These are phyloP conservation scores for Pleurotus sapidus DNA, from an alignment of 768 basidiomycete species.

Conservation along the genomic window DNA sequence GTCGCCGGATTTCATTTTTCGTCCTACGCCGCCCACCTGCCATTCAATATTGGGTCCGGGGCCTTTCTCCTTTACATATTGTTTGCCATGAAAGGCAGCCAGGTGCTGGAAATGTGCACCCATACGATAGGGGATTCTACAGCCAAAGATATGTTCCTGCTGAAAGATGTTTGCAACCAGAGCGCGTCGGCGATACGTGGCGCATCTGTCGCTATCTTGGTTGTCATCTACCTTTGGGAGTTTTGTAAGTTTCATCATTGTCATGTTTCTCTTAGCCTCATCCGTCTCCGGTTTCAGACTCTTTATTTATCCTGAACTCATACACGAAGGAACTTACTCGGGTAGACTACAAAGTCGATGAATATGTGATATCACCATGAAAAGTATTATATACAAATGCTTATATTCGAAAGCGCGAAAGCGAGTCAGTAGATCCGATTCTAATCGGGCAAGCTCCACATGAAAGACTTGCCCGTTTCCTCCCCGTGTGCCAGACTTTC, in stretches of 20 bases:
- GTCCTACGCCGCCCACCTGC: slow-evolving; percentile 1
- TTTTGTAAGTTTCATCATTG: not conserved
- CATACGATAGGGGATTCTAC: not conserved
- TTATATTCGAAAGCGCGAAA: slow-evolving; percentile 2
- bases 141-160: not conserved
- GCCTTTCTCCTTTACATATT: not conserved
- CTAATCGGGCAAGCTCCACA: slow-evolving; percentile 58
- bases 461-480: slow-evolving; percentile 54
- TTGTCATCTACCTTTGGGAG: not conserved
- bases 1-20: not conserved
- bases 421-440: not conserved
- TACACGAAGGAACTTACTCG: slow-evolving; percentile 3
- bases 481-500: slow-evolving; percentile 67
- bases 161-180: slow-evolving; percentile 2
- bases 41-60: not conserved
- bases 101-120: not conserved
- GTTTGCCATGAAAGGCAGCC: not conserved
- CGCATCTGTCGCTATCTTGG: not conserved
- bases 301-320: not conserved
- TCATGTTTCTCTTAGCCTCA: not conserved
- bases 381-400: not conserved
- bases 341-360: not conserved
- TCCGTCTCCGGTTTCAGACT: not conserved
- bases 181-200: not conserved
- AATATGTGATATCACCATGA: slow-evolving; percentile 7